Evolutionary conservation across 2,329 filamentous ascomycete species (phyloP), one percentile per base, ranked within the genome.

Genomic region (Chrysoporthe austroafricana): DNA sequence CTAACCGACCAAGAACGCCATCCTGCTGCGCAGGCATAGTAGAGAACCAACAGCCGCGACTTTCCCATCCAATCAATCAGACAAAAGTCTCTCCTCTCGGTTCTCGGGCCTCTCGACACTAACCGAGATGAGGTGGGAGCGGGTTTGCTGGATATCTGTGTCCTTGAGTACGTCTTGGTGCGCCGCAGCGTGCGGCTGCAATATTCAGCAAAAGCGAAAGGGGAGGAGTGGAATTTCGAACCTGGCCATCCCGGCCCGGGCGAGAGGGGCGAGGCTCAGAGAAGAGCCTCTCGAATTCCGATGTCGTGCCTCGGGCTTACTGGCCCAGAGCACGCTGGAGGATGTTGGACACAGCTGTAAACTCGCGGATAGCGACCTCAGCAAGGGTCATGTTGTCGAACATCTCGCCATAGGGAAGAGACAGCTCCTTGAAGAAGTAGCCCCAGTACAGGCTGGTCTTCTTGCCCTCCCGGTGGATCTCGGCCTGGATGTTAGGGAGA

Each of bases 381-480:
- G 79, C 77, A 2, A 89, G 79, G 6, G 82, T 84, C 78, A 85
- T 77, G 34, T 77, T 70, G 68, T 86, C 85, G 66, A 86, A 84
- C 0, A 69, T 73, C 1, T 72, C 72, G 1, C 83, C 82, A 42
- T 32, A 59, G 1, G 32, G 72, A 69, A 82, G 81, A 46, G 77
- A 75, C 26, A 85, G 72, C 73, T 86, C 83, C 42, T 79, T 76
- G 79, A 82, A 85, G 72, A 85, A 82, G 74, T 81, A 85, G 16
- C 86, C 84, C 77, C 85, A 86, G 76, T 86, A 82, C 60, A 76
- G 74, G 68, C 82, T 78, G 0, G 80, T 82, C 32, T 75, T 63
- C 16, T 67, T 54, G 34, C 74, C 73, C 67, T 69, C 72, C 32
- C 76, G 73, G 59, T 80, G 73, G 6, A 85, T 74, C 1, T 74